These are phyloP conservation scores for Cryptococcus amylolentus DNA, from an alignment of 1,284 basidiomycete species.

Conservation along the genomic window DNA sequence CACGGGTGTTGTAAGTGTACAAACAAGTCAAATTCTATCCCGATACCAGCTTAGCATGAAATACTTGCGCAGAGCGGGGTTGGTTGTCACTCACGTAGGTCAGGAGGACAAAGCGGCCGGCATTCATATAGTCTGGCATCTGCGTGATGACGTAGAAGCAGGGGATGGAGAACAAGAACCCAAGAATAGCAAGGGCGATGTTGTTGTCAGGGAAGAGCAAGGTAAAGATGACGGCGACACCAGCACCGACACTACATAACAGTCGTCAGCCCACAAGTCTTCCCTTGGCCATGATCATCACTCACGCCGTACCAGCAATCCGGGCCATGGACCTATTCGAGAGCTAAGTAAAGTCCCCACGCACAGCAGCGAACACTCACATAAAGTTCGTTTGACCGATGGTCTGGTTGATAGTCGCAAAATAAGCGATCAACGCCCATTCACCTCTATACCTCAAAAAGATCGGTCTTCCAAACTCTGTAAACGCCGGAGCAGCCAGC, in stretches of 20 bases:
- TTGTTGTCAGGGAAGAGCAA: conserved; percentile 68
- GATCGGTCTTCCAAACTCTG: conserved; percentile 67
- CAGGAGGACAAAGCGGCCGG: conserved; percentile 80
- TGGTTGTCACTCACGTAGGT: conserved; percentile 48
- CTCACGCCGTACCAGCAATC: conserved; percentile 75
- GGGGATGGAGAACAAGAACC: conserved; percentile 85
- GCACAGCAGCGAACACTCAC: conserved; percentile 53
- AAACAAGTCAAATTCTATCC: conserved; percentile 86
- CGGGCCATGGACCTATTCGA: conserved; percentile 56
- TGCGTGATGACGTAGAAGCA: conserved; percentile 88
- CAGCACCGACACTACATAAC: conserved; percentile 65
- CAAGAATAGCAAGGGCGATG: conserved; percentile 71
- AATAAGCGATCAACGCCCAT: conserved; percentile 92
- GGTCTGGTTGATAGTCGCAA: conserved; percentile 83
- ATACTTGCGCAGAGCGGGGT: background rate
- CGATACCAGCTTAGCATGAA: background rate
- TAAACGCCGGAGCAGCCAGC: conserved; percentile 80
- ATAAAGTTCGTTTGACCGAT: conserved; percentile 77
- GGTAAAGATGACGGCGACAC: conserved; percentile 68
- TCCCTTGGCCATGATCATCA: conserved; percentile 1
- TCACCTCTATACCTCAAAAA: conserved; percentile 81
- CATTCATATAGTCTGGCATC: conserved; percentile 68
- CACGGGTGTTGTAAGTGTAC: conserved; percentile 82
- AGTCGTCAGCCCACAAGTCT: conserved; percentile 5
- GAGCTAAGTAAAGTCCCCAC: background rate